Evolutionary conservation across 2,329 filamentous ascomycete species (phyloP), one percentile per base, ranked within the genome.

Genomic region (Cercospora canescens): DNA sequence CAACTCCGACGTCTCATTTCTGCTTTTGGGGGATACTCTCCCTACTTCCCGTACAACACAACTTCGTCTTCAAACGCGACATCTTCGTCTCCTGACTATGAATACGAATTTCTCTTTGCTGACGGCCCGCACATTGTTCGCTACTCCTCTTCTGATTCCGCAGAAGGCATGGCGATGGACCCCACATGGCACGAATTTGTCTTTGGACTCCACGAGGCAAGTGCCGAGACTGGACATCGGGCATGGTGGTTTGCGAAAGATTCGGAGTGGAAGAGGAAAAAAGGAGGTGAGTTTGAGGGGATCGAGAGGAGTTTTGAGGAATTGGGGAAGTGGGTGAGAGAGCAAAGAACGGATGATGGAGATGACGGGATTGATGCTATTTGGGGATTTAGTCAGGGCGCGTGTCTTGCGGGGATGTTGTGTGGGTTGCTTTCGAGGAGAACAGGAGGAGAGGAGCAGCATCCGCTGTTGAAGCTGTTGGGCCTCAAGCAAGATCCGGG

Each of bases 171-270:
- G 62, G 41, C 64, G 21, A 68, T 61, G 48, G 69, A 70, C 24
- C 64, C 67, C 60, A 60, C 56, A 14, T 71, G 69, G 69, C 63
- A 69, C 16, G 69, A 71, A 12, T 32, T 71, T 11, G 69, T 71
- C 8, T 57, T 62, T 24, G 50, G 48, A 1, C 32, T 62, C 6
- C 18, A 30, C 35, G 21, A 26, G 4, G 45, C 21, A 1, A 56
- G 67, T 1, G 64, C 57, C 0, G 58, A 60, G 12, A 66, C 60
- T 6, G 69, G 69, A 1, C 69, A 71, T 66, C 66, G 69, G 4
- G 67, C 69, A 6, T 71, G 67, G 69, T 71, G 69, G 69, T 71
- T 66, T 30, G 68, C 69, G 4, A 57, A 64, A 6, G 69, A 71
- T 18, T 63, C 62, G 3, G 52, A 68, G 12, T 68, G 66, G 56